Evolutionary conservation across 106 monocot genomes (phyloP), one percentile per base, ranked within the genome.

Genomic region (Allium sativum): DNA sequence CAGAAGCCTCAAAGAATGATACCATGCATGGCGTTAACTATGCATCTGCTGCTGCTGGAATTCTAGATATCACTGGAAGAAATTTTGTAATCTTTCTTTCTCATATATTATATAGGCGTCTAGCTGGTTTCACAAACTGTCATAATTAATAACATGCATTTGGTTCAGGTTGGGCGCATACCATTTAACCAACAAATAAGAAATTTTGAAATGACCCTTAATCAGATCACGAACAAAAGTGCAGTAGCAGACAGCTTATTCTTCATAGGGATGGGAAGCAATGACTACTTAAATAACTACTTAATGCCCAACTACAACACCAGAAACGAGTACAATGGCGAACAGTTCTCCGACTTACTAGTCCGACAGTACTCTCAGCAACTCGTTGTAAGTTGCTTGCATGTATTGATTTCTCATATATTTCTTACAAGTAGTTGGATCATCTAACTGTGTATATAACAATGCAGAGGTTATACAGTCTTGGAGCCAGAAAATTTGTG

Each of bases 261-360:
- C 79, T 90, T 81, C 66, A 63, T 95, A 8, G 86, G 86, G 21
- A 84, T 90, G 81, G 94, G 94, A 8, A 90, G 90, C 83, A 95
- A 95, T 51, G 94, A 90, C 79, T 90, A 86, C 79, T 79, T 90
- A 21, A 95, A 95, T 77, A 90, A 95, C 83, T 95, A 95, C 61
- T 83, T 95, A 31, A 52, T 81, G 71, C 90, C 94, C 16, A 82
- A 86, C 74, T 89, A 86, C 65, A 52, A 77, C 78, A 84, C 90
- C 47, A 70, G 83, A 44, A 78, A 61, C 45, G 74, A 76, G 61
- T 95, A 84, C 84, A 71, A 81, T 21, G 60, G 71, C n/a, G 68
- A 72, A 15, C 86, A 86, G 79, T 95, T 65, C 46, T 61, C 90
- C 17, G 79, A 81, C 9, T 78, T 95, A 52, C 62, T 90, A n/a